Base-by-base conservation (phyloP, 768 basidiomycete species). In the Neoboletus subvelutipes region DNA sequence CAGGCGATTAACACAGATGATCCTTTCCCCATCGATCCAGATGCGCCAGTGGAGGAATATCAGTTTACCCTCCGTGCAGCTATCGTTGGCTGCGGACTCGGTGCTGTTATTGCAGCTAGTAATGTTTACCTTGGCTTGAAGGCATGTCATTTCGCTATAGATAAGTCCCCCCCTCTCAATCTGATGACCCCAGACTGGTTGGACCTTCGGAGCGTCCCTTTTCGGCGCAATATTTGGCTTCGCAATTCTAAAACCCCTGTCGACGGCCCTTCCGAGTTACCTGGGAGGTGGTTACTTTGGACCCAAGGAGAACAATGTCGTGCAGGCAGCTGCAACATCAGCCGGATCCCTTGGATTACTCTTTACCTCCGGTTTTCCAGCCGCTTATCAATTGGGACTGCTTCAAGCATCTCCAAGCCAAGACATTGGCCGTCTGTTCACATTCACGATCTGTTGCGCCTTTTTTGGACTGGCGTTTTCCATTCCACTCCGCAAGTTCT, bases 171-270 rank as follows among this genome's bases (percentile, higher is more conserved):
- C 26, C 26, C 13, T 8, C n/a, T 8, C 20, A 7, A 34, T 7
- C 29, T 29, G 13, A 31, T 17, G 5, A 29, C 15, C 29, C 13
- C 29, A 52, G 52, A 52, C 52, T 7, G 52, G 46, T 26, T 52
- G 52, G 33, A 50, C 45, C 18, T 52, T 52, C 29, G 43, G 52
- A 10, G 51, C 51, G 2, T 52, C 51, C 43, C 22, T 49, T 9
- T 52, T 52, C 52, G 45, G 52, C 6, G 45, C 45, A 31, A 52
- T 49, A 26, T 50, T 49, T 15, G 52, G 52, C 31, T 50, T 52
- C 41, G 52, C 52, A 6, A 52, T 34, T 22, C 45, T 52, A 8
- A 52, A 52, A 20, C 45, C 52, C 17, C 18, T 50, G 18, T 50
- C 52, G 11, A 52, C 28, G 20, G 29, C 26, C 22, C 50, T 47